Base-by-base conservation (phyloP, 2,329 filamentous ascomycete genomes). In the Fusarium illudens region DNA sequence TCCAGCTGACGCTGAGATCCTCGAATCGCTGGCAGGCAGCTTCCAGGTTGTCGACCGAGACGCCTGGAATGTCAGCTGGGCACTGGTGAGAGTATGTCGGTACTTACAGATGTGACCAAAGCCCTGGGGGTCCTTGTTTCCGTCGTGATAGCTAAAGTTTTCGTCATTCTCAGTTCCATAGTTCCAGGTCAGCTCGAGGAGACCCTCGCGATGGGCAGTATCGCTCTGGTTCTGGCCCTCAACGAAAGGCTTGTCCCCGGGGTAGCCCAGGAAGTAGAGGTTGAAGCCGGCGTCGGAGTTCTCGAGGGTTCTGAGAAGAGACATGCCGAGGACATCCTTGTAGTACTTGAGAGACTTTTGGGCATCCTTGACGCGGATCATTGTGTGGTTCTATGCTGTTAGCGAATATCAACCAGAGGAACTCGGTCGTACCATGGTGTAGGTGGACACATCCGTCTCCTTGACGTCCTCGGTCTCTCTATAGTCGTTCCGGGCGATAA, bases 201-300 rank as follows among this genome's bases (percentile, higher is more conserved):
- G 79, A 1, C 95, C 96, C 79, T 98, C 95, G 66, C 89, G 88
- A 57, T 89, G 84, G 8, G 89, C 87, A 11, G 88, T 85, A 27
- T 85, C 82, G 27, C 84, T 84, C 36, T 84, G 51, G 12, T 67
- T 46, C 39, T 67, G 30, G 10, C 63, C 81, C 44, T 85, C 79
- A 10, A 86, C 80, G 39, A 83, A 76, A 8, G 84, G 85, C 75
- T 88, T 84, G 49, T 82, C 79, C 29, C 83, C 86, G 2, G 86
- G 85, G 75, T 97, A 99, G 19, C 90, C 94, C 37, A 98, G 84
- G 84, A 98, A 98, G 81, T 97, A 98, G 22, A 97, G 84, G 73
- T 94, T 97, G 83, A 97, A 98, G 20, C 87, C 88, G 17, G 88
- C 89, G 29, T 87, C 87, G 20, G 87, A 80, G 71, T 88, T 90